A percentile compares a stretch with the other conserved stretches of the same genome.
These are phyloP conservation scores for Linderniella brevidens DNA, from an alignment of 257 asterid genomes.

Conservation along the genomic window DNA sequence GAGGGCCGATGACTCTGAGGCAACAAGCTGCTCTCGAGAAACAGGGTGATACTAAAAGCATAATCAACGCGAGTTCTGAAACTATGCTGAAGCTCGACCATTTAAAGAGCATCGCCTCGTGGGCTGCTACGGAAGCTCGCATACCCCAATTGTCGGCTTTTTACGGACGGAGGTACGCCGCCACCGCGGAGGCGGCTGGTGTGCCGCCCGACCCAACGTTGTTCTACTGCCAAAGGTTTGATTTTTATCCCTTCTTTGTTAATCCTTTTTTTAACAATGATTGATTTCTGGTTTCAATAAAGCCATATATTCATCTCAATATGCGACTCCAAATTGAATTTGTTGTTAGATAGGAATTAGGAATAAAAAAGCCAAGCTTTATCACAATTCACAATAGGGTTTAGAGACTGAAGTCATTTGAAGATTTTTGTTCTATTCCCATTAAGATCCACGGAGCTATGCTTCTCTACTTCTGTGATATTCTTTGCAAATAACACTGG, in stretches of 20 bases:
- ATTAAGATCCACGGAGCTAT: no score
- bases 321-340: no score
- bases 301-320: background rate
- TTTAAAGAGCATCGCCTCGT: constrained; percentile 20
- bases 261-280: background rate
- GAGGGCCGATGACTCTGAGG: constrained; percentile 15
- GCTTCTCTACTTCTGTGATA: background rate
- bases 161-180: constrained; percentile 50
- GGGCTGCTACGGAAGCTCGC: constrained; percentile 23
- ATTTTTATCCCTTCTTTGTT: background rate
- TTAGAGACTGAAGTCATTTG: no score
- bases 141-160: constrained; percentile 40
- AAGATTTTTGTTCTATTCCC: no score
- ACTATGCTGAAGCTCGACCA: constrained; percentile 33
- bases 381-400: no score
- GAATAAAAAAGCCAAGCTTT: no score
- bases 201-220: constrained; percentile 32
- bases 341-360: no score
- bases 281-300: constrained; percentile 3
- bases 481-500: no score
- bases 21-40: constrained; percentile 23
- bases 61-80: constrained; percentile 12
- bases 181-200: constrained; percentile 37
- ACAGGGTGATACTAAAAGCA: constrained; percentile 2
- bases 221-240: constrained; percentile 57